Evolutionary conservation across 306 rosid genomes (phyloP).

Genomic region (Luffa acutangula): DNA sequence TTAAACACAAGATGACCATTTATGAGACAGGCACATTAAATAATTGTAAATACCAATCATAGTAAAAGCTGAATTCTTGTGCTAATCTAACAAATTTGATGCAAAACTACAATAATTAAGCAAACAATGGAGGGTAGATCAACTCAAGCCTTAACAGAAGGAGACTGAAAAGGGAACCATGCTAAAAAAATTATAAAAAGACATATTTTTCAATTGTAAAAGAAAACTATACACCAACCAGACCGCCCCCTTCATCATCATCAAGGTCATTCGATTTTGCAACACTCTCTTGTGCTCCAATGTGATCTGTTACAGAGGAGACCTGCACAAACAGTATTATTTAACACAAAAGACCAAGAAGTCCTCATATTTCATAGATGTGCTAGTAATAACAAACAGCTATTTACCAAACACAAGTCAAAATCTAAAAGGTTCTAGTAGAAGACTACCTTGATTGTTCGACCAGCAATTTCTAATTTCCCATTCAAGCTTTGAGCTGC

Average conservation of each 20-base stretch:
- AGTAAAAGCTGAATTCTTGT: neutral
- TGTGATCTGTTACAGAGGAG: conserved; percentile 91
- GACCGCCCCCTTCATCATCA: conserved; percentile 94
- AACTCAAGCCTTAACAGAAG: neutral
- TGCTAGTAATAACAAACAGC: neutral
- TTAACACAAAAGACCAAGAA: neutral
- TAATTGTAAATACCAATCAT: neutral
- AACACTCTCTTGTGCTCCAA: conserved; percentile 67
- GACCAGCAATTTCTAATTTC: conserved; percentile 88
- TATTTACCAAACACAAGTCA: neutral
- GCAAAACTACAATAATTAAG: neutral
- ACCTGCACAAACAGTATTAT: conserved; percentile 34
- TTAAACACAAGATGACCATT: neutral
- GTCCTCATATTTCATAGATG: neutral
- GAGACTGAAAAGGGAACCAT: neutral
- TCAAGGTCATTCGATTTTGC: conserved; percentile 92
- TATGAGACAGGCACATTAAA: neutral
- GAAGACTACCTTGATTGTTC: conserved; percentile 68
- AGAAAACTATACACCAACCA: conserved; percentile 44
- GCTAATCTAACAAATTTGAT: neutral
- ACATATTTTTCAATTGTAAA: neutral
- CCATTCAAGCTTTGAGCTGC: conserved; percentile 98
- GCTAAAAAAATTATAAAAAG: neutral
- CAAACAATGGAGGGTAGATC: neutral
- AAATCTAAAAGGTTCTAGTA: neutral